Conservation (phyloP, 805 yeast species). For the Alloascoidea hylecoeti region DNA sequence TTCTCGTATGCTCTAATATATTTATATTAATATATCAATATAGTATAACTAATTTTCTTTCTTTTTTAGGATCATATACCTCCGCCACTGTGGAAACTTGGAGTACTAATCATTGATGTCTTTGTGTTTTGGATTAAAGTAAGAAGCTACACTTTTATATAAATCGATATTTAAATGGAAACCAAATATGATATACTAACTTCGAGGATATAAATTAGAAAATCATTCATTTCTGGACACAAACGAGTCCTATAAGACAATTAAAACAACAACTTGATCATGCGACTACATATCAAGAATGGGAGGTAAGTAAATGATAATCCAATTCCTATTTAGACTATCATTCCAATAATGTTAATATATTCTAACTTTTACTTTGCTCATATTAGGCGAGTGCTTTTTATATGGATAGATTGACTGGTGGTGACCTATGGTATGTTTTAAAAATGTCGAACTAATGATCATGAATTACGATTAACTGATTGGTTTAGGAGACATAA, state of each 20-base stretch:
- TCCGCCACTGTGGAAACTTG: constrained; percentile 23
- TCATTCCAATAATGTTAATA: not conserved
- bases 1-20: not conserved
- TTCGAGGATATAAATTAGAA: not conserved
- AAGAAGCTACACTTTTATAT: constrained; percentile 10
- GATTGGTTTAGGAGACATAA: constrained; percentile 58
- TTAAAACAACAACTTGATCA: constrained; percentile 32
- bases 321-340: no score
- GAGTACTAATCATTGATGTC: constrained; percentile 27
- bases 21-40: not conserved
- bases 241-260: constrained; percentile 30
- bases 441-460: constrained; percentile 18
- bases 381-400: constrained; percentile 21
- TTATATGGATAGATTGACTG: constrained; percentile 34
- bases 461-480: constrained; percentile 23
- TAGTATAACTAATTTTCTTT: not conserved
- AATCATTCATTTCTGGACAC: constrained; percentile 11
- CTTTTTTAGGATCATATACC: constrained; percentile 21
- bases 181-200: not conserved
- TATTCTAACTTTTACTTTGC: not conserved
- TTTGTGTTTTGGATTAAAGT: constrained; percentile 23
- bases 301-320: constrained; percentile 44
- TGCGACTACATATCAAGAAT: constrained; percentile 51
- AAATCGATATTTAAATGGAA: not conserved
- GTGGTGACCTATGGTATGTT: constrained; percentile 28